Percentiles rank a stretch among this genome's conserved stretches.
phyloP scores from a whole-genome alignment of 768 basidiomycete genomes.

The Psilocybe azurescens region DNA sequence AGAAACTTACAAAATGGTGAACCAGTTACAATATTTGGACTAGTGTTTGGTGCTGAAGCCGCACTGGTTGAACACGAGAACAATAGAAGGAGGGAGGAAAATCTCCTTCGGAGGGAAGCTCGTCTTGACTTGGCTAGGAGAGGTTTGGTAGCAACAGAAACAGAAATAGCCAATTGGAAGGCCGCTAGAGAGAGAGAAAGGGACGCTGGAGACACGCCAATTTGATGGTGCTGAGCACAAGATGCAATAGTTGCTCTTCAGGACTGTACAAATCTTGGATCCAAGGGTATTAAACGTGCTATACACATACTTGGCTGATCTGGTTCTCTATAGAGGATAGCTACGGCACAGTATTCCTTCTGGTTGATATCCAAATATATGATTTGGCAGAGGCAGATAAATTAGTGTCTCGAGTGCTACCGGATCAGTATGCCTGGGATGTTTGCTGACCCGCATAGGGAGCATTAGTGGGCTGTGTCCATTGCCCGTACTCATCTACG shows the following conservation, averaged over 20 bases:
- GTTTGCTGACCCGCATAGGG: slow-evolving; percentile 19
- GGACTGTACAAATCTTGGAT: not conserved
- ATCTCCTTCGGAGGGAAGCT: slow-evolving; percentile 72
- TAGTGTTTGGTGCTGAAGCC: slow-evolving; percentile 77
- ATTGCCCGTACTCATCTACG: slow-evolving; percentile 40
- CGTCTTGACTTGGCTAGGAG: slow-evolving; percentile 74
- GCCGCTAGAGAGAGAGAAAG: slow-evolving; percentile 32
- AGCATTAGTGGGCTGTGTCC: slow-evolving; percentile 29
- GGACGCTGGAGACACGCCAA: slow-evolving; percentile 3
- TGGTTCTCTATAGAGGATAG: slow-evolving; percentile 7
- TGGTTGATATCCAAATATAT: not conserved
- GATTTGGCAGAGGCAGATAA: slow-evolving; percentile 4
- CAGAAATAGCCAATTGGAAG: slow-evolving; percentile 84
- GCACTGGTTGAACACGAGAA: slow-evolving; percentile 77
- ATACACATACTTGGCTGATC: slow-evolving; percentile 2
- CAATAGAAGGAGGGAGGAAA: slow-evolving; percentile 68
- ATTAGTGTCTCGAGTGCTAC: slow-evolving; percentile 6
- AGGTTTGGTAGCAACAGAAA: slow-evolving; percentile 82
- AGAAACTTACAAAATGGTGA: not conserved
- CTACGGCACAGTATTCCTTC: slow-evolving; percentile 1
- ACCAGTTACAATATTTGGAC: slow-evolving; percentile 65
- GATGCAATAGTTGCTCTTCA: not conserved
- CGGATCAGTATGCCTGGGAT: slow-evolving; percentile 23
- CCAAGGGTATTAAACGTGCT: slow-evolving; percentile 8
- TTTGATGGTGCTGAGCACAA: not conserved